These are phyloP conservation scores for Potentilla sterilis DNA, from an alignment of 306 rosid species.

Conservation along the genomic window DNA sequence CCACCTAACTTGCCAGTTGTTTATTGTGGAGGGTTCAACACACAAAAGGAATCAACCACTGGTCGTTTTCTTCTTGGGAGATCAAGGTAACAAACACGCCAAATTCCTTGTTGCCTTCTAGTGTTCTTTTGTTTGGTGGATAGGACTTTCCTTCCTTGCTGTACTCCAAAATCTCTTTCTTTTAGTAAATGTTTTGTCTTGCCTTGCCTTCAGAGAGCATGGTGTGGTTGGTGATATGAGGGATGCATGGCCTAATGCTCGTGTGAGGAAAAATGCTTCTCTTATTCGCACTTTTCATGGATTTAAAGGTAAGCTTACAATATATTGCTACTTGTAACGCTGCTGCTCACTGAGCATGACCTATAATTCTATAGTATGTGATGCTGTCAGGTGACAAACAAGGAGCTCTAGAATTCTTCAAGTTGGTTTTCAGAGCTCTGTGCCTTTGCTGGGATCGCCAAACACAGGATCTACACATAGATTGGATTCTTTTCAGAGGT, in stretches of 20 bases:
- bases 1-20: slow-evolving; percentile 94
- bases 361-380: slow-evolving; percentile 15
- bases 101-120: neutral
- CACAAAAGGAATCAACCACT: slow-evolving; percentile 93
- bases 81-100: slow-evolving; percentile 56
- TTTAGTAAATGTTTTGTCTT: slow-evolving; percentile 16
- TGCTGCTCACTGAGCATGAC: slow-evolving; percentile 10
- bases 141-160: neutral
- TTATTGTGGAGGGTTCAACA: slow-evolving; percentile 96
- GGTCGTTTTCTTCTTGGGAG: slow-evolving; percentile 98
- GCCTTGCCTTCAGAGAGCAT: slow-evolving; percentile 66
- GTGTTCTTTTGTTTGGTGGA: neutral
- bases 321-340: slow-evolving; percentile 15
- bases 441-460: slow-evolving; percentile 99
- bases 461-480: slow-evolving; percentile 93
- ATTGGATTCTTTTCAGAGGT: slow-evolving; percentile 99
- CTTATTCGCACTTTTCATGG: slow-evolving; percentile 93
- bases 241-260: slow-evolving; percentile 94
- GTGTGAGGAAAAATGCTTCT: slow-evolving; percentile 79
- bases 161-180: neutral
- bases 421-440: slow-evolving; percentile 87
- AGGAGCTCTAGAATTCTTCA: slow-evolving; percentile 84
- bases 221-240: slow-evolving; percentile 98
- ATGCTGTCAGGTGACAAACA: slow-evolving; percentile 78
- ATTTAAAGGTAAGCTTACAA: slow-evolving; percentile 70